phyloP scores from a whole-genome alignment of 2,329 filamentous ascomycete species.

The Thielaviopsis cerberus region DNA sequence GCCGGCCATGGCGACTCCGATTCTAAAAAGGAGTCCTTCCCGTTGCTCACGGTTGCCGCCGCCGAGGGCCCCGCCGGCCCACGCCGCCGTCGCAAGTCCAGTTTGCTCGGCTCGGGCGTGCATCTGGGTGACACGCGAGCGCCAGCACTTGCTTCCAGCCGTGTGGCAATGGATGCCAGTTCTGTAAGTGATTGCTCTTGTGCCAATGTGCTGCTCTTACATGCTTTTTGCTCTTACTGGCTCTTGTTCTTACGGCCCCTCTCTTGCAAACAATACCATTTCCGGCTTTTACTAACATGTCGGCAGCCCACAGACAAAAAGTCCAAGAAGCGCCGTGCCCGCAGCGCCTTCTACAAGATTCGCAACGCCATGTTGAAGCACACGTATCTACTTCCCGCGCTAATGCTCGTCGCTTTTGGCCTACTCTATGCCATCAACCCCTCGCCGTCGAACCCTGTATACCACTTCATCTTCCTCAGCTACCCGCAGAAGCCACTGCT shows the following conservation, averaged over 20 bases:
- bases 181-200: slow-evolving; percentile 7
- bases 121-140: slow-evolving; percentile 37
- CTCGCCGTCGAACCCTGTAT: slow-evolving; percentile 56
- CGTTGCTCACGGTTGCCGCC: background rate
- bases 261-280: no score
- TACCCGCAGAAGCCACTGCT: slow-evolving; percentile 46
- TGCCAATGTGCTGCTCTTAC: background rate
- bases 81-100: slow-evolving; percentile 37
- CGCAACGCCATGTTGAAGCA: slow-evolving; percentile 41
- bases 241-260: no score
- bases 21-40: background rate
- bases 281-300: slow-evolving; percentile 3
- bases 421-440: slow-evolving; percentile 58
- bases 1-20: background rate
- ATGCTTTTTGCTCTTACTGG: no score
- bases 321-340: slow-evolving; percentile 38
- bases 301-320: slow-evolving; percentile 7
- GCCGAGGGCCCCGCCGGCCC: slow-evolving; percentile 16
- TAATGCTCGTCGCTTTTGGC: slow-evolving; percentile 45
- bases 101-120: slow-evolving; percentile 33
- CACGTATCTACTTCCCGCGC: slow-evolving; percentile 47
- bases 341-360: slow-evolving; percentile 27
- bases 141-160: slow-evolving; percentile 34
- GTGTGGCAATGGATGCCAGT: slow-evolving; percentile 24
- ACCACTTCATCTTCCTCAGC: slow-evolving; percentile 74